These are phyloP conservation scores for Curvularia eragrostidis DNA, from an alignment of 2,329 filamentous ascomycete genomes.

Conservation along the genomic window DNA sequence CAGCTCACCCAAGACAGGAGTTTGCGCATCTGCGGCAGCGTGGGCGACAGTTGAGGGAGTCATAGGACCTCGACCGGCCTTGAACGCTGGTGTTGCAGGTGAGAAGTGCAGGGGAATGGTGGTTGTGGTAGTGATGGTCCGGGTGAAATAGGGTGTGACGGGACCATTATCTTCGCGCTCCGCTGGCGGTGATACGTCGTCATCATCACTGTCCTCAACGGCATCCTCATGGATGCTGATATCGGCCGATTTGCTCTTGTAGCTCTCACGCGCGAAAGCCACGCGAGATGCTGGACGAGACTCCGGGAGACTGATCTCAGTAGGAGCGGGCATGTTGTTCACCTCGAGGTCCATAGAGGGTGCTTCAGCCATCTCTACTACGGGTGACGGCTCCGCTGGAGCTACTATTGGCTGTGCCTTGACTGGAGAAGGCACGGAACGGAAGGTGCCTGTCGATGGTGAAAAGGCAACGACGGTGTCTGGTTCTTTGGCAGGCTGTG, in stretches of 20 bases:
- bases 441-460: conserved; percentile 50
- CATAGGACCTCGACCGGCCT: conserved; percentile 34
- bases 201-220: conserved; percentile 42
- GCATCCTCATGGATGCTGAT: conserved; percentile 45
- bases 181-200: conserved; percentile 31
- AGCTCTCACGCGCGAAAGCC: conserved; percentile 14
- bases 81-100: conserved; percentile 45
- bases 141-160: conserved; percentile 45
- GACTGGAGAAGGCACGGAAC: conserved; percentile 39
- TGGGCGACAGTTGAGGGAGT: conserved; percentile 49
- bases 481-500: conserved; percentile 11
- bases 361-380: conserved; percentile 29
- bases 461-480: conserved; percentile 44
- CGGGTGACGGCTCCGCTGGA: conserved; percentile 26
- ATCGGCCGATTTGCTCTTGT: conserved; percentile 24
- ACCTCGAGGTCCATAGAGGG: conserved; percentile 35
- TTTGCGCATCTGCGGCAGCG: conserved; percentile 36
- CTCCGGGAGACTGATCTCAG: conserved; percentile 19
- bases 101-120: conserved; percentile 58
- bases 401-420: conserved; percentile 27
- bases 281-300: conserved; percentile 17
- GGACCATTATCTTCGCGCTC: conserved; percentile 32
- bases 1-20: conserved; percentile 43
- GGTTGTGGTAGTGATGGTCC: conserved; percentile 57
- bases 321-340: conserved; percentile 25